Evolutionary conservation across 1,284 basidiomycete species (phyloP), one percentile per base, ranked within the genome.

Genomic region (Cutaneotrichosporon sp.): DNA sequence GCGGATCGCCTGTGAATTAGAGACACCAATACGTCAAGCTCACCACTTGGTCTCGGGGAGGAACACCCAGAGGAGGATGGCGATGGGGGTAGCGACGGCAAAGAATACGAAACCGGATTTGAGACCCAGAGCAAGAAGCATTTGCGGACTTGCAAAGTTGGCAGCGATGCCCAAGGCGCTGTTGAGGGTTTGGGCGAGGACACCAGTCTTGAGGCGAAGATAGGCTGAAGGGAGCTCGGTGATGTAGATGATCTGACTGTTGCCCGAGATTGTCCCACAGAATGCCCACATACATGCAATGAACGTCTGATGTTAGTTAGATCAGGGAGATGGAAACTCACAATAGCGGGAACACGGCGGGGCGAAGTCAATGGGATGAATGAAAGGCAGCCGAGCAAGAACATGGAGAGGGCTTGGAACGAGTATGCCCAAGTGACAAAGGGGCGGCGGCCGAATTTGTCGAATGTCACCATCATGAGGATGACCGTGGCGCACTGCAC

Each of bases 11-110:
- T 53, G 51, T 26, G 1, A 14, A 9, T n/a, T 34, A 30, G 26
- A 16, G 5, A 26, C 51, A n/a, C 8, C 8, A 34, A 4, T n/a
- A 13, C 18, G 51, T 6, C 5, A 5, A 18, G 31, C 51, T 34
- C 51, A 36, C 53, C 67, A 65, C 60, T 68, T 71, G 26, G 72
- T 73, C 63, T 71, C 72, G 22, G 72, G 70, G 13, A 72, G 62
- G 64, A 62, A 70, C 18, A 70, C 46, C 70, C 70, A 71, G 52
- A 72, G 62, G 65, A 63, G 52, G 31, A 69, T 47, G 34, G 64
- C 62, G 30, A 69, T 67, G 13, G 69, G 70, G 1, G 69, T 53
- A 13, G 70, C 64, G 38, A 65, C 36, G 8, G 65, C 67, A 16
- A 65, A 67, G 59, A 67, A 73, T 7, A 73, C 63, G 61, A 73